phyloP scores from a whole-genome alignment of 1,139 yeast species.

The Yamadazyma sp. region DNA sequence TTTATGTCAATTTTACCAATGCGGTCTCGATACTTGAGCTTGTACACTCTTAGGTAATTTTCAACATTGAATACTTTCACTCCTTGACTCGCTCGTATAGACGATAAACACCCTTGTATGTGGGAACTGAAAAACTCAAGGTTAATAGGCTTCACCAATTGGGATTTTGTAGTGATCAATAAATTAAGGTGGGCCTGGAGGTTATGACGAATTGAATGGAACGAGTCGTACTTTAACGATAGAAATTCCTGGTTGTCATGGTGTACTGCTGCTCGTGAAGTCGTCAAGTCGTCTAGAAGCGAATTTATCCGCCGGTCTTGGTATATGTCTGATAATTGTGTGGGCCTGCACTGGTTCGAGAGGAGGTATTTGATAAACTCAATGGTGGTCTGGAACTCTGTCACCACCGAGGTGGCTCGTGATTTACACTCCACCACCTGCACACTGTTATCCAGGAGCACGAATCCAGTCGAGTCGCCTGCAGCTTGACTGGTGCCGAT shows the following conservation, averaged over 20 bases:
- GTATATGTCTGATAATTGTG: conserved; percentile 27
- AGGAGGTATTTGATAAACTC: conserved; percentile 34
- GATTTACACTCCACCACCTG: not conserved
- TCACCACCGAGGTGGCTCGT: conserved; percentile 16
- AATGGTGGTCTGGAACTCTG: conserved; percentile 26
- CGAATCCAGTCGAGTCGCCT: no score
- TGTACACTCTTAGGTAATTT: conserved; percentile 13
- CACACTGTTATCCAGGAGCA: not conserved
- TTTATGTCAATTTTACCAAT: conserved; percentile 20
- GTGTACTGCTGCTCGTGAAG: conserved; percentile 15
- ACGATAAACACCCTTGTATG: conserved; percentile 17
- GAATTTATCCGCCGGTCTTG: conserved; percentile 21
- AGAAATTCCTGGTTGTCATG: conserved; percentile 7
- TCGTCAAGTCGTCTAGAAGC: conserved; percentile 24
- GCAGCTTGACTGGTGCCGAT: no score
- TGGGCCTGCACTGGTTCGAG: conserved; percentile 17
- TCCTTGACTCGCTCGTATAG: conserved; percentile 11
- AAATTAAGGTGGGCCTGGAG: conserved; percentile 23
- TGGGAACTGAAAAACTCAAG: conserved; percentile 18
- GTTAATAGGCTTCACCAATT: conserved; percentile 18
- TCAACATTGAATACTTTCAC: conserved; percentile 14
- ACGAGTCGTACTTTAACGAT: conserved; percentile 19
- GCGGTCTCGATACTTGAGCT: conserved; percentile 3
- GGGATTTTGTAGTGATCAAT: conserved; percentile 25
- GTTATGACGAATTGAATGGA: conserved; percentile 33